Conservation (phyloP, 2,329 filamentous ascomycete species). For the Penicillium sp. region DNA sequence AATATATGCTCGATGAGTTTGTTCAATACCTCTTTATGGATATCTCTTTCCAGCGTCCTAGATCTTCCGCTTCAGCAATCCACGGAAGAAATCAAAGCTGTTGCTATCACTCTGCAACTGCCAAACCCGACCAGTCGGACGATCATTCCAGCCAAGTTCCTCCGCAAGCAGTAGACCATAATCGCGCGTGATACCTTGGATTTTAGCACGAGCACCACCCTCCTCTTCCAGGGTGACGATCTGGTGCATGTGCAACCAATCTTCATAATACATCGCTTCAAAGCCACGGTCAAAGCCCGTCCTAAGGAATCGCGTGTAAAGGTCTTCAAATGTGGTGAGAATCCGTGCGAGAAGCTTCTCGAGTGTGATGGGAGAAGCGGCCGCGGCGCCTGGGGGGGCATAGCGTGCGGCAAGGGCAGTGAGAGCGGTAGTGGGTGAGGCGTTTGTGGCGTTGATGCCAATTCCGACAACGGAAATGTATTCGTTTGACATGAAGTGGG, state of each 20-base stretch:
- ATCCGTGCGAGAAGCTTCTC: conserved; percentile 85
- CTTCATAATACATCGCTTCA: conserved; percentile 76
- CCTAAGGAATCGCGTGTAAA: conserved; percentile 76
- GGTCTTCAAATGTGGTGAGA: conserved; percentile 73
- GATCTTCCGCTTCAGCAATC: conserved; percentile 79
- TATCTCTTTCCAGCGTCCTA: conserved; percentile 42
- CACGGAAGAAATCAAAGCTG: conserved; percentile 96
- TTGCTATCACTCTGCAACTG: conserved; percentile 95
- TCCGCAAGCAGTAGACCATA: conserved; percentile 87
- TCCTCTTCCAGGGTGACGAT: conserved; percentile 79
- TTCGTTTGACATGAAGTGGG: conserved; percentile 73
- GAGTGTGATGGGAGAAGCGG: conserved; percentile 71
- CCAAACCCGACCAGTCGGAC: conserved; percentile 77
- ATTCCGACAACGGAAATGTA: conserved; percentile 88
- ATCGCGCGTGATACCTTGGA: conserved; percentile 88
- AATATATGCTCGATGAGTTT: neutral
- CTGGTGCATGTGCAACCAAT: conserved; percentile 85
- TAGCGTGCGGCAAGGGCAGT: conserved; percentile 67
- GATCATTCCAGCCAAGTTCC: conserved; percentile 76
- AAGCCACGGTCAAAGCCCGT: conserved; percentile 76
- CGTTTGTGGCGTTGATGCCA: conserved; percentile 85
- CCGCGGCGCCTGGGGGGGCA: conserved; percentile 49
- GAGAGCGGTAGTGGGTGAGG: conserved; percentile 84
- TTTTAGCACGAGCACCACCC: conserved; percentile 73
- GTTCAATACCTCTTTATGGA: neutral